Percentiles rank a stretch among this genome's conserved stretches.
These are phyloP conservation scores for Kandelia obovata DNA, from an alignment of 345 rosid species.

Conservation along the genomic window DNA sequence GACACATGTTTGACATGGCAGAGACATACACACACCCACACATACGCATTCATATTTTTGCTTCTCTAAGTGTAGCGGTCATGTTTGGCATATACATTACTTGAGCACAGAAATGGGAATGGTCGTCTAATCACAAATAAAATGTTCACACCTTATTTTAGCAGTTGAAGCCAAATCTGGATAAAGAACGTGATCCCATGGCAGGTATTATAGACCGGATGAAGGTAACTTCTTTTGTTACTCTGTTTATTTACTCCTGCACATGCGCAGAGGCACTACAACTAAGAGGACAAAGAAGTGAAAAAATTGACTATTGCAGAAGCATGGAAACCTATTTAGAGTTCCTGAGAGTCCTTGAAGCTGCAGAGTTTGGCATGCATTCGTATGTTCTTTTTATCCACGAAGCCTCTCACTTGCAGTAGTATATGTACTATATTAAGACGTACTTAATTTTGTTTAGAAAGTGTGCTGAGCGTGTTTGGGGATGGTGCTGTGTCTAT, in stretches of 20 bases:
- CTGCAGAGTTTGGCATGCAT: background rate
- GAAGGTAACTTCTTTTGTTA: conserved; percentile 47
- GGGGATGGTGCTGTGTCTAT: too few relatives aligned
- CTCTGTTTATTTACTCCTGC: background rate
- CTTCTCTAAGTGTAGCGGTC: background rate
- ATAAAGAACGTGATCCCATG: conserved; percentile 84
- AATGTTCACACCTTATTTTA: background rate
- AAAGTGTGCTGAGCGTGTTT: too few relatives aligned
- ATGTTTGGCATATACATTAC: background rate
- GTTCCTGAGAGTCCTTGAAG: background rate
- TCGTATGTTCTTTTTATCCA: background rate
- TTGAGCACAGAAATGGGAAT: background rate
- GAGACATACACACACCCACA: too few relatives aligned
- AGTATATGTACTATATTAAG: too few relatives aligned
- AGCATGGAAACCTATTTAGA: conserved; percentile 52
- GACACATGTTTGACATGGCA: too few relatives aligned
- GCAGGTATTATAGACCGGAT: conserved; percentile 94
- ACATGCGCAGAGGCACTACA: conserved; percentile 23
- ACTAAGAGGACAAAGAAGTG: conserved; percentile 89
- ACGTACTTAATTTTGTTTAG: too few relatives aligned
- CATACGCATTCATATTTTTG: too few relatives aligned
- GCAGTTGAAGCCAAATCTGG: conserved; percentile 79
- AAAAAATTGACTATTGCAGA: conserved; percentile 76
- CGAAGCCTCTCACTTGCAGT: too few relatives aligned
- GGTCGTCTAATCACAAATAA: background rate